phyloP scores from a whole-genome alignment of 495 filamentous ascomycete genomes.

The Penicillium nucicola region DNA sequence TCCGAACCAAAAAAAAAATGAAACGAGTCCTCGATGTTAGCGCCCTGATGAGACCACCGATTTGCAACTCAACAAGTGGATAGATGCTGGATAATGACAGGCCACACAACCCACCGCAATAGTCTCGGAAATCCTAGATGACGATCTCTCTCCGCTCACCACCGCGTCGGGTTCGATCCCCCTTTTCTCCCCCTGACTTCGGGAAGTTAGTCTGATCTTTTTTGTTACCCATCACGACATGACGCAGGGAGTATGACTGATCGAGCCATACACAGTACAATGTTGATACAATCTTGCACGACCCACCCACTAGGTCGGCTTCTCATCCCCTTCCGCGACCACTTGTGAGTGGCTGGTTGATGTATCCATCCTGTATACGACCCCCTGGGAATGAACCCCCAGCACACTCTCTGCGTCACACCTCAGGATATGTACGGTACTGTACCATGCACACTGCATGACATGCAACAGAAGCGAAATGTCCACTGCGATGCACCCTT shows the following conservation, averaged over 20 bases:
- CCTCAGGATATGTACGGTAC: not conserved
- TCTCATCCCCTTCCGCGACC: constrained; percentile 18
- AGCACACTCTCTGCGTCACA: not conserved
- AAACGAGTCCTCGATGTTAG: constrained; percentile 1
- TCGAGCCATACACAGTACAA: constrained; percentile 18
- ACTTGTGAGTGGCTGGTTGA: constrained; percentile 10
- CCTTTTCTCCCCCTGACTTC: constrained; percentile 18
- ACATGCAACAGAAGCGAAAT: not conserved
- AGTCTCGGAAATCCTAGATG: constrained; percentile 2
- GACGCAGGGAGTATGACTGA: constrained; percentile 9
- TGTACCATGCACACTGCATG: not conserved
- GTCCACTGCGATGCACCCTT: constrained; percentile 1
- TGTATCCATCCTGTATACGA: constrained; percentile 15
- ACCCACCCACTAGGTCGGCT: constrained; percentile 14
- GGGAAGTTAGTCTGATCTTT: constrained; percentile 2
- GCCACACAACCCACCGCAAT: constrained; percentile 4
- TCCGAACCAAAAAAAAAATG: constrained; percentile 4
- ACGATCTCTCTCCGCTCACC: constrained; percentile 19
- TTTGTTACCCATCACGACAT: not conserved
- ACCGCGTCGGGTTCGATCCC: constrained; percentile 22
- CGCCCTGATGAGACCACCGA: not conserved
- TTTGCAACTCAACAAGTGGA: not conserved
- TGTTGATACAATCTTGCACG: constrained; percentile 9
- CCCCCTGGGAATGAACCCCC: not conserved
- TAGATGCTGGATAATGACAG: not conserved